Conservation (phyloP, 768 basidiomycete species). For the Xerocomellus amylosporus region DNA sequence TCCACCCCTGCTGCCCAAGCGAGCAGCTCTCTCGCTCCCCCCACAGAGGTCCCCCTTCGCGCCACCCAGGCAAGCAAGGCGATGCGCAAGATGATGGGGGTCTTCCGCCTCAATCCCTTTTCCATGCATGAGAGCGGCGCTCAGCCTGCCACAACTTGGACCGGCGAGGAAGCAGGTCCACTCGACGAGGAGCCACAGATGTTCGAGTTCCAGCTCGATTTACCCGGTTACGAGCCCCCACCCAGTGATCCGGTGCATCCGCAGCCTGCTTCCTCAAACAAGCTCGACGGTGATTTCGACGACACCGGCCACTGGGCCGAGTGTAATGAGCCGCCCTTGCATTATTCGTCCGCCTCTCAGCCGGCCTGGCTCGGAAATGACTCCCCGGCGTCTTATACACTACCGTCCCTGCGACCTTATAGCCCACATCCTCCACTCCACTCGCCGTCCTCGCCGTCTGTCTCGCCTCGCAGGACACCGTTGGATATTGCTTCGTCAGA, state of each 20-base stretch:
- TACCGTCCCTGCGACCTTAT: constrained; percentile 30
- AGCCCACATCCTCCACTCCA: constrained; percentile 26
- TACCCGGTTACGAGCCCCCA: constrained; percentile 29
- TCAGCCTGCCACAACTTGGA: constrained; percentile 43
- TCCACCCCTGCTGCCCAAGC: constrained; percentile 32
- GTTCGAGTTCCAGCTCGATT: constrained; percentile 63
- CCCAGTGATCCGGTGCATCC: constrained; percentile 17
- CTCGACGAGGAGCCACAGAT: constrained; percentile 58
- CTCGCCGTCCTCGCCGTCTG: constrained; percentile 28
- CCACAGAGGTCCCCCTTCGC: constrained; percentile 68
- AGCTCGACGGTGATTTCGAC: constrained; percentile 17
- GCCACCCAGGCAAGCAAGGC: constrained; percentile 68
- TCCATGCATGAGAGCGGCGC: constrained; percentile 55
- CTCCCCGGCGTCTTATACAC: constrained; percentile 26
- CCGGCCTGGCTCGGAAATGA: constrained; percentile 30
- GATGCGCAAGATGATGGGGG: constrained; percentile 77
- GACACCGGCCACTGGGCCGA: constrained; percentile 24
- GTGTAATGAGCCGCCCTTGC: constrained; percentile 16
- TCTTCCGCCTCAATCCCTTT: constrained; percentile 76
- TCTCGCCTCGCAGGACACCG: constrained; percentile 26
- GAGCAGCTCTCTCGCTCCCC: constrained; percentile 44
- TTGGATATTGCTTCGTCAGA: constrained; percentile 27
- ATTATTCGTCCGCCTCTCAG: constrained; percentile 24
- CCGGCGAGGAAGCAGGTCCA: constrained; percentile 52
- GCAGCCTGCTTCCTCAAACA: constrained; percentile 8